A percentile compares a stretch with the other conserved stretches of the same genome.
These are phyloP conservation scores for Macrolepiota albuminosa DNA, from an alignment of 768 basidiomycete genomes.

Conservation along the genomic window DNA sequence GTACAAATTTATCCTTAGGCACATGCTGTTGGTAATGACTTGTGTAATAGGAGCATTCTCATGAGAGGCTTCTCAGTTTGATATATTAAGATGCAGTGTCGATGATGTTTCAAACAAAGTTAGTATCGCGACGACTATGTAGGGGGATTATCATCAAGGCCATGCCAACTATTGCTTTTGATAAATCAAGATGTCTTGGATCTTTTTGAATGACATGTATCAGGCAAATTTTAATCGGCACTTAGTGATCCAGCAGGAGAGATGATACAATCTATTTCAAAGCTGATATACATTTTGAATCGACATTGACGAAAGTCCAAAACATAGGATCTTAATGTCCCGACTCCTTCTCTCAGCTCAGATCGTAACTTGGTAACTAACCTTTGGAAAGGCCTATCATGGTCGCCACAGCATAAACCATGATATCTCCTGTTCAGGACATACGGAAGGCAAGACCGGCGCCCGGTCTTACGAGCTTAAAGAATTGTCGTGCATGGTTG, in stretches of 20 bases:
- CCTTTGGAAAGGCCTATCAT: not conserved
- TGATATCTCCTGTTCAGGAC: not conserved
- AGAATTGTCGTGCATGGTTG: not conserved
- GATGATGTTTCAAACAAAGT: constrained; percentile 57
- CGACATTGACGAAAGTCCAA: no score
- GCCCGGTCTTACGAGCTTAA: not conserved
- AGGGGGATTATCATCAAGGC: constrained; percentile 48
- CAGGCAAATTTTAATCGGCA: no score
- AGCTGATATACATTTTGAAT: no score
- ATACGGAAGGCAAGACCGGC: not conserved
- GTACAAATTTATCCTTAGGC: not conserved
- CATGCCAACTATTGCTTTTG: constrained; percentile 10
- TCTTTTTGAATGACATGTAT: no score
- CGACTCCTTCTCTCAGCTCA: not conserved
- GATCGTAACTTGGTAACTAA: not conserved
- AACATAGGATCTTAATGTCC: no score
- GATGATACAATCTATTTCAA: no score
- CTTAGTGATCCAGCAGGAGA: no score
- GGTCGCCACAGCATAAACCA: no score
- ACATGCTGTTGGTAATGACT: not conserved
- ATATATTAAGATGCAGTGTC: constrained; percentile 12
- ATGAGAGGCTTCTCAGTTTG: not conserved
- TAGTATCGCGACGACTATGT: constrained; percentile 53
- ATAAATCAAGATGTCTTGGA: no score
- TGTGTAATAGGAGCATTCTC: not conserved